Conservation (phyloP, 768 basidiomycete genomes). For the Paxillus involutus region DNA sequence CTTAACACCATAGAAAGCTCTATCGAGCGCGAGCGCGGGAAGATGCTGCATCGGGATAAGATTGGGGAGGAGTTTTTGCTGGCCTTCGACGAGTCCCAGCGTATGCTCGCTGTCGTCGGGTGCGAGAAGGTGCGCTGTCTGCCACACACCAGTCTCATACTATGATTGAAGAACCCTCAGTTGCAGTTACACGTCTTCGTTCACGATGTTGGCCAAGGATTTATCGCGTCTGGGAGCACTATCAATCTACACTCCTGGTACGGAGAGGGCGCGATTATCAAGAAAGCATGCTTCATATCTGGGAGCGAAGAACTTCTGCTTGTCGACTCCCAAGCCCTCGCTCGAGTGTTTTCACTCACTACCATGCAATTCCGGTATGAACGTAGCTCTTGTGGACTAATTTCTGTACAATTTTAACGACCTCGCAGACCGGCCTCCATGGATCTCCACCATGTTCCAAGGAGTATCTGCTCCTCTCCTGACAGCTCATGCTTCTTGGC, state of each 20-base stretch:
- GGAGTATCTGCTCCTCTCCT: slow-evolving; percentile 43
- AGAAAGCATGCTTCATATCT: slow-evolving; percentile 42
- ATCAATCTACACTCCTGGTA: slow-evolving; percentile 51
- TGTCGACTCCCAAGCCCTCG: slow-evolving; percentile 43
- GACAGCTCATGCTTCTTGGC: slow-evolving; percentile 55
- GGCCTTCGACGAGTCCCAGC: slow-evolving; percentile 52
- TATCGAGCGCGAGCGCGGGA: slow-evolving; percentile 30
- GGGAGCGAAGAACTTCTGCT: slow-evolving; percentile 55
- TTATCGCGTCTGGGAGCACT: slow-evolving; percentile 42
- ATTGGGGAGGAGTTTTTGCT: slow-evolving; percentile 46
- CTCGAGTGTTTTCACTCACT: slow-evolving; percentile 52
- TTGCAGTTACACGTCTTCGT: slow-evolving; percentile 44
- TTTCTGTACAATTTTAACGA: neutral
- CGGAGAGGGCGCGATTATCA: slow-evolving; percentile 32
- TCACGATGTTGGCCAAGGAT: slow-evolving; percentile 46
- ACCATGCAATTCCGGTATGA: slow-evolving; percentile 55
- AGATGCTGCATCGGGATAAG: slow-evolving; percentile 42
- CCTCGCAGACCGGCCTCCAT: slow-evolving; percentile 44
- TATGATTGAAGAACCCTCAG: slow-evolving; percentile 17
- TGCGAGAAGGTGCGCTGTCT: slow-evolving; percentile 37
- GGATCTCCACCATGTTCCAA: slow-evolving; percentile 36
- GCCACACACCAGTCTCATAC: neutral
- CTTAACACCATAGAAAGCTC: slow-evolving; percentile 34
- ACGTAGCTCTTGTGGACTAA: neutral
- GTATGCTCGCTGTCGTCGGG: slow-evolving; percentile 46